Conservation (phyloP, 805 yeast genomes). For the Kazachstania martiniae region DNA sequence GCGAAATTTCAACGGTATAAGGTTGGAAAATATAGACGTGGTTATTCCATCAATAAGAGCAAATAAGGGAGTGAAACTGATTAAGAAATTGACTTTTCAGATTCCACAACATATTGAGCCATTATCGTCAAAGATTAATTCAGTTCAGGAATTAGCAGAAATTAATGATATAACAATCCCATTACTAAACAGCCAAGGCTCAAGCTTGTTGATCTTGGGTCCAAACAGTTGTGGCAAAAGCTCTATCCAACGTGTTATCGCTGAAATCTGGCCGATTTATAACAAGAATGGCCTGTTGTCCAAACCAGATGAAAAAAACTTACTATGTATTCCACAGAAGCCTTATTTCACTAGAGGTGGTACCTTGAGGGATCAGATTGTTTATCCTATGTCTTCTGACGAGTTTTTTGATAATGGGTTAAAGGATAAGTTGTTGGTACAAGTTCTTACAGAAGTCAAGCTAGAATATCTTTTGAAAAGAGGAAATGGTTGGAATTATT, state of each 20-base stretch:
- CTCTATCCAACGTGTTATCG: constrained; percentile 69
- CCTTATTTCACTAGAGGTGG: constrained; percentile 72
- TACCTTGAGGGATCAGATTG: constrained; percentile 81
- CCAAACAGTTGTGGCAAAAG: constrained; percentile 88
- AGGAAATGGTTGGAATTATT: constrained; percentile 37
- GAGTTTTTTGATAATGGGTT: constrained; percentile 67
- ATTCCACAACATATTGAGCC: constrained; percentile 26
- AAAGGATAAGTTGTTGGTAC: constrained; percentile 58
- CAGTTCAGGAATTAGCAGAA: constrained; percentile 30
- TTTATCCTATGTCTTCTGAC: constrained; percentile 69
- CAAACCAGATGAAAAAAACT: constrained; percentile 59
- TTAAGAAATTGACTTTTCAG: constrained; percentile 53
- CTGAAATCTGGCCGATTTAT: constrained; percentile 88
- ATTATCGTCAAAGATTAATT: constrained; percentile 14
- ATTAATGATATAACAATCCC: constrained; percentile 16
- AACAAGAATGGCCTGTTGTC: constrained; percentile 60
- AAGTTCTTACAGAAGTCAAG: constrained; percentile 63
- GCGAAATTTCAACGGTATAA: constrained; percentile 61
- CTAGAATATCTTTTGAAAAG: constrained; percentile 71
- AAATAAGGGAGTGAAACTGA: constrained; percentile 46
- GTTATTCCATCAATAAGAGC: constrained; percentile 65
- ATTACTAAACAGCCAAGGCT: constrained; percentile 32
- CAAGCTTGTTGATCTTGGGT: constrained; percentile 71
- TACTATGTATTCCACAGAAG: constrained; percentile 74
- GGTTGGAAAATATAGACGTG: constrained; percentile 75